These are phyloP conservation scores for Rhododendron henanense DNA, from an alignment of 148 eudicot genomes.

Conservation along the genomic window DNA sequence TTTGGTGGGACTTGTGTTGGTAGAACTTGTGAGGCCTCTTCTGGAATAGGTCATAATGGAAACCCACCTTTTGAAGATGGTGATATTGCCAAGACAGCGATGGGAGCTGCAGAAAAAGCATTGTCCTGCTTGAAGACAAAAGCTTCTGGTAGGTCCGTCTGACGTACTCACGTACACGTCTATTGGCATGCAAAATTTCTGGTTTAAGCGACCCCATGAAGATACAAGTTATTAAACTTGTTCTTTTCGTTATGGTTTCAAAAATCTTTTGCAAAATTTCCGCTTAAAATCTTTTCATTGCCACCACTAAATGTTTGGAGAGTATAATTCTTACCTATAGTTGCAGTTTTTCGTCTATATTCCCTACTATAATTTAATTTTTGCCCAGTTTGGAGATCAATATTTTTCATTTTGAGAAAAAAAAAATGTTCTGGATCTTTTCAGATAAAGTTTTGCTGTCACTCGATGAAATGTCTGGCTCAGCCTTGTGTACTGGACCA, in stretches of 20 bases:
- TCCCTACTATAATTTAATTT: not conserved
- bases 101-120: conserved; percentile 76
- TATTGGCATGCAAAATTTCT: not conserved
- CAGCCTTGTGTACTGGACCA: not conserved
- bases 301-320: not conserved
- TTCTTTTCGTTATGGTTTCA: not conserved
- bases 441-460: not conserved
- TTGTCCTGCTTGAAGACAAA: conserved; percentile 43
- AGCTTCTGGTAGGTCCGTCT: conserved; percentile 29
- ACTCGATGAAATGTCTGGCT: not conserved
- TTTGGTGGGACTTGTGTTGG: conserved; percentile 27
- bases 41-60: conserved; percentile 26
- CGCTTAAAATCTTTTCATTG: not conserved
- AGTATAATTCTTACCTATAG: not conserved
- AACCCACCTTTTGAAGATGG: conserved; percentile 28
- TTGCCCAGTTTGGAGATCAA: not conserved
- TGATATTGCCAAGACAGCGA: conserved; percentile 47
- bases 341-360: not conserved
- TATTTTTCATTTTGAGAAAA: too few relatives aligned
- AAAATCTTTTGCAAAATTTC: not conserved
- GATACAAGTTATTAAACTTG: not conserved
- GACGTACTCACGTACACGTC: not conserved
- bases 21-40: conserved; percentile 19
- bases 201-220: not conserved
- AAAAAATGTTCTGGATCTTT: too few relatives aligned